Evolutionary conservation across 148 eudicot genomes (phyloP), one percentile per base, ranked within the genome.

Genomic region (Diospyros kaki): DNA sequence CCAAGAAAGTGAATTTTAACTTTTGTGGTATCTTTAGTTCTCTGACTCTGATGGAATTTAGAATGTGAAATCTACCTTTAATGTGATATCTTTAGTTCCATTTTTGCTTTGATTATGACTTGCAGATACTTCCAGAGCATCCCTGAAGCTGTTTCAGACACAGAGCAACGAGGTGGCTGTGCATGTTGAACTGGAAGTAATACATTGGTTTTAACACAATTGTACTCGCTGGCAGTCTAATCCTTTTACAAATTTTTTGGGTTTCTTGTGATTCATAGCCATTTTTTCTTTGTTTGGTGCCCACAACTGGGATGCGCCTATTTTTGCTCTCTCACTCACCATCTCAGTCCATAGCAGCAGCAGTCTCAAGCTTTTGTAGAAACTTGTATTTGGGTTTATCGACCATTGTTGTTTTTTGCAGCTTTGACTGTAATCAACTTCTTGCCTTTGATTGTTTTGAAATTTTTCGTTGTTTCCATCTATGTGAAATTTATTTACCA

Each of bases 111-210:
- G 12, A 18, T 60, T 73, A 58, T 6, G 2, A 41, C 3, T 15
- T 73, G 48, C 73, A 78, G 81, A 78, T 78, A 78, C 66, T 78
- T 78, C 71, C 77, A 78, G 17, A 77, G 81, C 38, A 73, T 78
- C 44, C 81, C 81, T 13, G 81, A 73, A 39, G 73, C 76, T 52
- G 77, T 18, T 51, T 67, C 81, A 46, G 81, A 73, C 42, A 50
- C 81, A 46, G 73, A 78, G 64, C 81, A 73, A 73, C 43, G 63
- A 67, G 81, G 81, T 15, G 81, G 81, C 71, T 78, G 81, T 68
- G 81, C 81, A 44, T 78, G 81, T 69, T 78, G 55, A 73, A 40
- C 2, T 42, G 68, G 53, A 50, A 15, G 51, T 48, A 3, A 18
- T 48, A 28, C 28, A 28, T 28, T 28, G 28, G 28, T 28, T 28